Evolutionary conservation across 2,329 filamentous ascomycete genomes (phyloP).

Genomic region (Aureobasidium pullulans): DNA sequence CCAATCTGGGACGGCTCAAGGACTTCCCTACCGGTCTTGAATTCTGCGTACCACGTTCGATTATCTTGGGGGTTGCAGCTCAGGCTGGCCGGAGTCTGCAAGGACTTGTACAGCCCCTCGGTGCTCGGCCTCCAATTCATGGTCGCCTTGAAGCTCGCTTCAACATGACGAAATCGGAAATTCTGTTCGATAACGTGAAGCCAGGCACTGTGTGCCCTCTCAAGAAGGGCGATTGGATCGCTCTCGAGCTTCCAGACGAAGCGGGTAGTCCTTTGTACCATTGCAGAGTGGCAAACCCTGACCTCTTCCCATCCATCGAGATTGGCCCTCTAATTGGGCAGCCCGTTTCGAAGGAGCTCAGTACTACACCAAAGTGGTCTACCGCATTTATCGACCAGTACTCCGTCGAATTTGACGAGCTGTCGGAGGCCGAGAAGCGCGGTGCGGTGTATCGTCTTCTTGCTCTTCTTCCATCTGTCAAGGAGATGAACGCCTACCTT

Average conservation of each 20-base stretch:
- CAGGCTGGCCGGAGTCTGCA: not conserved
- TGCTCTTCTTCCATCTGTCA: slow-evolving; percentile 54
- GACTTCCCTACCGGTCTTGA: slow-evolving; percentile 53
- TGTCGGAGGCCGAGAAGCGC: slow-evolving; percentile 40
- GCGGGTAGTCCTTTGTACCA: slow-evolving; percentile 31
- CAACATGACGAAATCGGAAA: not conserved
- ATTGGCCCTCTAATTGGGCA: not conserved
- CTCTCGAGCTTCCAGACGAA: slow-evolving; percentile 18
- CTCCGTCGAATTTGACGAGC: slow-evolving; percentile 50
- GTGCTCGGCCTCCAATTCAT: not conserved
- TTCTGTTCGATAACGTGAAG: slow-evolving; percentile 3
- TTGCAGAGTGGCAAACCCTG: slow-evolving; percentile 43
- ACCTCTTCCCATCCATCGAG: slow-evolving; percentile 37
- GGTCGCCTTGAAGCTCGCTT: not conserved
- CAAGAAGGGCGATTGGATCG: slow-evolving; percentile 47
- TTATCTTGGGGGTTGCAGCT: not conserved
- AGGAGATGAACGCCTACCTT: slow-evolving; percentile 49
- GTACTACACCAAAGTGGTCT: slow-evolving; percentile 20
- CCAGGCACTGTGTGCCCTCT: slow-evolving; percentile 28
- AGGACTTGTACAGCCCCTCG: not conserved
- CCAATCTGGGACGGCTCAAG: slow-evolving; percentile 36
- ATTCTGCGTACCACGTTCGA: slow-evolving; percentile 41
- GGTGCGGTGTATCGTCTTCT: slow-evolving; percentile 47
- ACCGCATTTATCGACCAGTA: slow-evolving; percentile 39
- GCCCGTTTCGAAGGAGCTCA: not conserved